Evolutionary conservation across 108 stramenopile species (phyloP).

Genomic region (Pinguiococcus pyrenoidosus): DNA sequence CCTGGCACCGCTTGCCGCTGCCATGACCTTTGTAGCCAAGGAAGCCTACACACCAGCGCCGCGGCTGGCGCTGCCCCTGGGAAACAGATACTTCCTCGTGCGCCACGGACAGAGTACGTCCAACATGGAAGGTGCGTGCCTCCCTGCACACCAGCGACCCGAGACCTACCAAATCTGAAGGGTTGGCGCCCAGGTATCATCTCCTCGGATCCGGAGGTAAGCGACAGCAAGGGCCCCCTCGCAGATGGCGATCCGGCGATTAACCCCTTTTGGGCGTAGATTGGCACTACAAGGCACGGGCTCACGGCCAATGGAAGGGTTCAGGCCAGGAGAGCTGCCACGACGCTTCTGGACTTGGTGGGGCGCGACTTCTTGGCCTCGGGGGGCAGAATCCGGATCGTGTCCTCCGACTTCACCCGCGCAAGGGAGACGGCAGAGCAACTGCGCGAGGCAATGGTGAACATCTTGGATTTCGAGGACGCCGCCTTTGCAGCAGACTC

Average conservation of each 20-base stretch:
- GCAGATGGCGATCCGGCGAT: too few relatives aligned
- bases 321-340: conserved; percentile 16
- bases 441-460: conserved; percentile 12
- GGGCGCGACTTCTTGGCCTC: conserved; percentile 5
- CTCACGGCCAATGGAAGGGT: conserved; percentile 14
- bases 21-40: too few relatives aligned
- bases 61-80: too few relatives aligned
- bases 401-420: conserved; percentile 15
- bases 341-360: conserved; percentile 9
- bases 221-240: too few relatives aligned
- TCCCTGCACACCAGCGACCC: too few relatives aligned
- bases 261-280: too few relatives aligned
- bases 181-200: conserved; percentile 16
- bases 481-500: too few relatives aligned
- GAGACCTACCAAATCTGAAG: too few relatives aligned
- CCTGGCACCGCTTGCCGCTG: too few relatives aligned
- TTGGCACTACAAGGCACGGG: conserved; percentile 14
- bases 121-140: conserved; percentile 8
- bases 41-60: too few relatives aligned
- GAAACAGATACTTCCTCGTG: conserved; percentile 14
- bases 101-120: conserved; percentile 19
- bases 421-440: conserved; percentile 22
- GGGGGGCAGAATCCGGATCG: conserved; percentile 15
- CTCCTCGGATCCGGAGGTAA: conserved; percentile 5
- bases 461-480: conserved; percentile 7